Conservation (phyloP, 441 rosid species). For the Caryocar brasiliense region DNA sequence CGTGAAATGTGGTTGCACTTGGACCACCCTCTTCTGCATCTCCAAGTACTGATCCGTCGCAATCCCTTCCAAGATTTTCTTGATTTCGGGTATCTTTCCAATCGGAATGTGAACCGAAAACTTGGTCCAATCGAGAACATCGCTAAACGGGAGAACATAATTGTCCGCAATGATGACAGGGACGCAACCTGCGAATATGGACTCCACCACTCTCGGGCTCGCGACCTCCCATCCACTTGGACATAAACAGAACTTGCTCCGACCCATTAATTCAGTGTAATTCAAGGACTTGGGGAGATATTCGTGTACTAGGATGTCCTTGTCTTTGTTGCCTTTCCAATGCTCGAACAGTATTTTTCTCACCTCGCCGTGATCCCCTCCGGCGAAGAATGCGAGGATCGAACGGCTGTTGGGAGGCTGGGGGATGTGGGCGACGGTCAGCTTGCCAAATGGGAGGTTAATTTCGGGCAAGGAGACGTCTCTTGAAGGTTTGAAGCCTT, state of each 20-base stretch:
- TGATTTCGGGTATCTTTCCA: slow-evolving; percentile 27
- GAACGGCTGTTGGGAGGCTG: slow-evolving; percentile 28
- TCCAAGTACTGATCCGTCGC: slow-evolving; percentile 14
- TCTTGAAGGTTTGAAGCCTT: slow-evolving; percentile 54
- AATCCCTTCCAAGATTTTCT: slow-evolving; percentile 20
- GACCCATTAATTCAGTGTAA: slow-evolving; percentile 47
- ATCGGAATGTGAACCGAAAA: slow-evolving; percentile 33
- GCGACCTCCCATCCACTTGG: slow-evolving; percentile 86
- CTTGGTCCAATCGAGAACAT: slow-evolving; percentile 37
- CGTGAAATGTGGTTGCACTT: slow-evolving; percentile 36
- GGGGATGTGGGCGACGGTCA: slow-evolving; percentile 14
- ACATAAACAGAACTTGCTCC: slow-evolving; percentile 59
- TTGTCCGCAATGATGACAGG: slow-evolving; percentile 39
- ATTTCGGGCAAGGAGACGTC: slow-evolving; percentile 73
- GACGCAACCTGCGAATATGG: slow-evolving; percentile 27
- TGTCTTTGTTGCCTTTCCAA: slow-evolving; percentile 54
- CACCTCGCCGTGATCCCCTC: slow-evolving; percentile 52
- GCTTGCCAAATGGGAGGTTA: slow-evolving; percentile 16
- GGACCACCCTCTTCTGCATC: slow-evolving; percentile 22
- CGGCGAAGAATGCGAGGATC: slow-evolving; percentile 62
- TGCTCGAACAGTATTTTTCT: slow-evolving; percentile 38
- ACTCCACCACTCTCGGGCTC: slow-evolving; percentile 52
- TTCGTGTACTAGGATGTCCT: slow-evolving; percentile 34
- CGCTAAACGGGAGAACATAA: slow-evolving; percentile 33
- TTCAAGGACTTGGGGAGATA: slow-evolving; percentile 47